These are phyloP conservation scores for Stemphylium beticola DNA, from an alignment of 2,329 filamentous ascomycete species.

Conservation along the genomic window DNA sequence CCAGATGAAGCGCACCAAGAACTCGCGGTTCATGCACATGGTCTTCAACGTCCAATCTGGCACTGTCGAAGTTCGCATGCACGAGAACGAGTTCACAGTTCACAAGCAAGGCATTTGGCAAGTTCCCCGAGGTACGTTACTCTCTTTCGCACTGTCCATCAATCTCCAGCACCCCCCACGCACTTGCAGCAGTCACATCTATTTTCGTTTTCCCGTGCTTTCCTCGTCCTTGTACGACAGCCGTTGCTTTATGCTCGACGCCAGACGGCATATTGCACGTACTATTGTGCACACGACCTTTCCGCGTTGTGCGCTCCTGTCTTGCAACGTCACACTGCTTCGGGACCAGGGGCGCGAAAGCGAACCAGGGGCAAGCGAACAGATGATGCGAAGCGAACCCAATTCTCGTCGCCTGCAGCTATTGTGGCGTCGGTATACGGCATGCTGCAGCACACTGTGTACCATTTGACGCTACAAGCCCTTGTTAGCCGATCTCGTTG, in stretches of 20 bases:
- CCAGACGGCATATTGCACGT: constrained; percentile 25
- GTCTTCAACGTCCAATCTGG: constrained; percentile 90
- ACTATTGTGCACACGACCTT: neutral
- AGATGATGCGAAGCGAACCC: constrained; percentile 3
- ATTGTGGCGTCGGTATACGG: constrained; percentile 26
- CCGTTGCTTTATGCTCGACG: constrained; percentile 36
- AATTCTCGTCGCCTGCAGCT: constrained; percentile 20
- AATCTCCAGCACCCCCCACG: neutral
- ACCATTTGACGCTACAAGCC: constrained; percentile 24
- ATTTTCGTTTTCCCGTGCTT: neutral
- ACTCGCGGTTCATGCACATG: constrained; percentile 95
- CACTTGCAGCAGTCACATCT: neutral
- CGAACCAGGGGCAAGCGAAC: constrained; percentile 27
- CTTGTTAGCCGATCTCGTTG: constrained; percentile 13
- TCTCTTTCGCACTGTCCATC: neutral
- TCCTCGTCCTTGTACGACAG: constrained; percentile 34
- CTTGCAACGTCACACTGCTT: constrained; percentile 28
- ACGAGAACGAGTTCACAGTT: constrained; percentile 78
- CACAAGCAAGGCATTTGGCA: constrained; percentile 90
- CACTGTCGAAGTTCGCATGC: constrained; percentile 78
- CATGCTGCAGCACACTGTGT: constrained; percentile 23
- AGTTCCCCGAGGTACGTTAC: constrained; percentile 85
- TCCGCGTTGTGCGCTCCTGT: constrained; percentile 4
- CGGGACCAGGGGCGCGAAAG: neutral
- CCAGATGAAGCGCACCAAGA: constrained; percentile 86